Percentiles rank a stretch among this genome's conserved stretches.
Evolutionary conservation across 768 basidiomycete genomes (phyloP).

Genomic region (Trametes coccinea): DNA sequence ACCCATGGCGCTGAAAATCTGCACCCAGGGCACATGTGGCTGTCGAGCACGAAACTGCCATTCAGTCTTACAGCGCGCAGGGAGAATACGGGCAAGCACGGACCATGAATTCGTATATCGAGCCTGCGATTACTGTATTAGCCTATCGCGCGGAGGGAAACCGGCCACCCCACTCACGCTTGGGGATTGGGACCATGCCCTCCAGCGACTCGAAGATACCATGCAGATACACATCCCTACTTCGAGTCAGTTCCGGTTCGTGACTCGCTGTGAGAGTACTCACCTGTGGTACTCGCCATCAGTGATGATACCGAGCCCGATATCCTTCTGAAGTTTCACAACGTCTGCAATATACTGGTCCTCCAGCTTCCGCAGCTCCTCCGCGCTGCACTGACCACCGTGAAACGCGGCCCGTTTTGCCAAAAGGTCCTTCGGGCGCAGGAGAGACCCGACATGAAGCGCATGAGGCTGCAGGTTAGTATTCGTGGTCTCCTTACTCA

Average conservation of each 20-base stretch:
- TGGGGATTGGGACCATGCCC: slow-evolving; percentile 50
- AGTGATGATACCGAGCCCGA: slow-evolving; percentile 56
- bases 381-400: slow-evolving; percentile 38
- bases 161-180: slow-evolving; percentile 36
- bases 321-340: slow-evolving; percentile 53
- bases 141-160: not conserved
- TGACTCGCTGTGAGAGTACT: too few relatives aligned
- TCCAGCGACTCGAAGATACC: slow-evolving; percentile 67
- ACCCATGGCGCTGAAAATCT: slow-evolving; percentile 22
- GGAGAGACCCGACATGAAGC: slow-evolving; percentile 64
- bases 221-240: slow-evolving; percentile 55
- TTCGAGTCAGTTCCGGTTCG: too few relatives aligned
- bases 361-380: slow-evolving; percentile 49
- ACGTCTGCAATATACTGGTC: slow-evolving; percentile 53
- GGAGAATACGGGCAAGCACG: slow-evolving; percentile 19
- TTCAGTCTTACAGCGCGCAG: too few relatives aligned
- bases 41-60: not conserved
- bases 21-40: slow-evolving; percentile 28
- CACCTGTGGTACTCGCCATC: slow-evolving; percentile 53
- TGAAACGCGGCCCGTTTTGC: slow-evolving; percentile 46
- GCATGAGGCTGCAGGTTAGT: slow-evolving; percentile 27
- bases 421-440: slow-evolving; percentile 52
- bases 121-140: not conserved
- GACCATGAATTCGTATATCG: slow-evolving; percentile 19
- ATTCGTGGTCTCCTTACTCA: not conserved